A percentile compares a stretch with the other conserved stretches of the same genome.
These are phyloP conservation scores for Pestalotiopsis sp. DNA, from an alignment of 2,329 filamentous ascomycete genomes.

Conservation along the genomic window DNA sequence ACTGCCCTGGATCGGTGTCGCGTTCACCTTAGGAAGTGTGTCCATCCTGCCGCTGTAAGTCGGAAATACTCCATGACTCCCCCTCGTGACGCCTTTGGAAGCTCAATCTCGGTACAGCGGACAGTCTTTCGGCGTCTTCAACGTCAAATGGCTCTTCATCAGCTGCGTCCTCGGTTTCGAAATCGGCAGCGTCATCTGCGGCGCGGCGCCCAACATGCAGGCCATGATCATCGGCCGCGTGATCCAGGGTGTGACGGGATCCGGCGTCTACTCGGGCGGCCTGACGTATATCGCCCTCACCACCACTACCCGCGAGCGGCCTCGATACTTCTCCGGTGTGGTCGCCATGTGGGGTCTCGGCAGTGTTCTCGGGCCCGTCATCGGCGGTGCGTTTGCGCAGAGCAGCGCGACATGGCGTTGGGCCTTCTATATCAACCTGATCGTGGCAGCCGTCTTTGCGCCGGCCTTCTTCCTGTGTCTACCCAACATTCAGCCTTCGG, in stretches of 20 bases:
- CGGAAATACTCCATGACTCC: too few species aligned
- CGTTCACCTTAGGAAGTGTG: slow-evolving; percentile 43
- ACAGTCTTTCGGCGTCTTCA: slow-evolving; percentile 43
- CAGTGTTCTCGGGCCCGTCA: slow-evolving; percentile 8
- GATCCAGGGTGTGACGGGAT: slow-evolving; percentile 43
- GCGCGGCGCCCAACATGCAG: slow-evolving; percentile 43
- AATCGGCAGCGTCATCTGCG: slow-evolving; percentile 38
- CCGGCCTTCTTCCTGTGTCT: slow-evolving; percentile 32
- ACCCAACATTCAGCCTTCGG: slow-evolving; percentile 20
- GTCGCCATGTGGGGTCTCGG: slow-evolving; percentile 5
- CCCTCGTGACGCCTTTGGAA: too few species aligned
- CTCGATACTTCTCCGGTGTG: not conserved
- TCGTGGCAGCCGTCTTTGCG: slow-evolving; percentile 40
- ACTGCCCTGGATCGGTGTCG: slow-evolving; percentile 43
- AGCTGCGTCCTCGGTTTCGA: slow-evolving; percentile 21
- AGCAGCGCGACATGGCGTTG: slow-evolving; percentile 14
- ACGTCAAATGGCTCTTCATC: slow-evolving; percentile 43
- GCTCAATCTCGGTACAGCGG: slow-evolving; percentile 22
- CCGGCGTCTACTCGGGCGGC: slow-evolving; percentile 40
- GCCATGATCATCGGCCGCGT: slow-evolving; percentile 48
- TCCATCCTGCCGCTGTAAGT: slow-evolving; percentile 24
- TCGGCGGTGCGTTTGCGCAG: slow-evolving; percentile 9
- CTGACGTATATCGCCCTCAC: slow-evolving; percentile 21
- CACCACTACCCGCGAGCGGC: not conserved
- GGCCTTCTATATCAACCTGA: slow-evolving; percentile 56